Percentiles rank a stretch among this genome's conserved stretches.
Conservation (phyloP, 2,329 filamentous ascomycete genomes). For the Ceratocystis albifundus region DNA sequence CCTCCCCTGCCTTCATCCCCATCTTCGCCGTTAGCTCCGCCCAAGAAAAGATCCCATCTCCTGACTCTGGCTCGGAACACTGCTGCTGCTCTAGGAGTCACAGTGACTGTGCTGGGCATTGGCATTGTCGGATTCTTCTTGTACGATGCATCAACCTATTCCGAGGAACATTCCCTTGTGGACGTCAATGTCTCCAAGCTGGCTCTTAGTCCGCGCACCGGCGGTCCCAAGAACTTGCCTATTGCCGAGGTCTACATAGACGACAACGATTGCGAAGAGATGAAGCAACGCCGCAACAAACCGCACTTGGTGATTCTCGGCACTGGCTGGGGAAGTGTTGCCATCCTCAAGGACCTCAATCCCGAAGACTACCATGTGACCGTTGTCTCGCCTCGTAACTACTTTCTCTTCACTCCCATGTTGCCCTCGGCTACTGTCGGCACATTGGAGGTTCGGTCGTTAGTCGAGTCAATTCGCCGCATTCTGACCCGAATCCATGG, state of each 20-base stretch:
- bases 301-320: constrained; percentile 86
- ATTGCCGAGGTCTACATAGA: constrained; percentile 81
- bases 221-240: constrained; percentile 89
- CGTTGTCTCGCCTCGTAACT: constrained; percentile 85
- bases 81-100: constrained; percentile 62
- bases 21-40: constrained; percentile 1
- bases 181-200: constrained; percentile 78
- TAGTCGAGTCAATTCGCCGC: constrained; percentile 84
- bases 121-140: constrained; percentile 76
- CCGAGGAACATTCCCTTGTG: constrained; percentile 50
- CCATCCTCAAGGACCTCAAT: constrained; percentile 78
- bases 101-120: constrained; percentile 56
- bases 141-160: constrained; percentile 89
- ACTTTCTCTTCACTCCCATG: constrained; percentile 98
- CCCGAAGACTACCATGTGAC: constrained; percentile 92
- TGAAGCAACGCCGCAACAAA: constrained; percentile 66
- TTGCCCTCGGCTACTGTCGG: constrained; percentile 93
- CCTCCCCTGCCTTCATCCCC: neutral
- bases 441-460: constrained; percentile 76
- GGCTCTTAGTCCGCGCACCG: constrained; percentile 66
- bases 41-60: constrained; percentile 34
- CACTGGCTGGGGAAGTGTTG: constrained; percentile 89
- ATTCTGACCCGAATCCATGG: constrained; percentile 69
- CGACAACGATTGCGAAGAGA: constrained; percentile 68
- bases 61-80: constrained; percentile 55